phyloP scores from a whole-genome alignment of 2,329 filamentous ascomycete species.

The Pezicula radicicola region DNA sequence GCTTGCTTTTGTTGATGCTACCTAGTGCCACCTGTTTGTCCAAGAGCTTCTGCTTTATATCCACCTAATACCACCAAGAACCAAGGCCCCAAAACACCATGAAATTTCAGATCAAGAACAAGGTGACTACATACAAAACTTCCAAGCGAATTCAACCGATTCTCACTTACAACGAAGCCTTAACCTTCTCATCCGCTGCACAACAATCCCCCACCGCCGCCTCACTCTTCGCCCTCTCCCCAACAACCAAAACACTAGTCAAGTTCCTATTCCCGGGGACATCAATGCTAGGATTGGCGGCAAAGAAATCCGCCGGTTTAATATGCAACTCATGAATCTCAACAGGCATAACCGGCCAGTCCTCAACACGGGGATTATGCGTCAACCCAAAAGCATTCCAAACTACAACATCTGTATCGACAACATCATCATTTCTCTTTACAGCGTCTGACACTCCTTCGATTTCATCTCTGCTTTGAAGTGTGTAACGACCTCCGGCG shows the following conservation, averaged over 20 bases:
- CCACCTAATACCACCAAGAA: too few relatives aligned
- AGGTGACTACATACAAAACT: too few relatives aligned
- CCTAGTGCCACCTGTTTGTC: too few relatives aligned
- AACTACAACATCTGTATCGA: conserved; percentile 82
- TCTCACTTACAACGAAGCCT: too few relatives aligned
- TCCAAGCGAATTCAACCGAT: too few relatives aligned
- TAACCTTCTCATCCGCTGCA: too few relatives aligned
- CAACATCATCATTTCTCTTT: conserved; percentile 79
- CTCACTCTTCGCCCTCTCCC: too few relatives aligned
- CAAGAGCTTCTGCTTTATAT: too few relatives aligned
- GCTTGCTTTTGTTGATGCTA: too few relatives aligned
- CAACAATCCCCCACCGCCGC: too few relatives aligned
- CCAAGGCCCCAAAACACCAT: too few relatives aligned
- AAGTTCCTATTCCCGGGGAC: conserved; percentile 62
- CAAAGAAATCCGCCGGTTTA: conserved; percentile 56
- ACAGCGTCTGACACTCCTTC: conserved; percentile 59
- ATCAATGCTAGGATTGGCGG: conserved; percentile 53
- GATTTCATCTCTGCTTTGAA: conserved; percentile 25
- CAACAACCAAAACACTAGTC: not conserved
- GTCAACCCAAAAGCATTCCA: conserved; percentile 92
- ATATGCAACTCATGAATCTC: conserved; percentile 77
- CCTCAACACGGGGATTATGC: conserved; percentile 85
- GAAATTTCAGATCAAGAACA: too few relatives aligned
- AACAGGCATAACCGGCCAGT: conserved; percentile 84
- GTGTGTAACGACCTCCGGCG: conserved; percentile 29